Conservation (phyloP, 106 monocot species). For the Allium fistulosum region DNA sequence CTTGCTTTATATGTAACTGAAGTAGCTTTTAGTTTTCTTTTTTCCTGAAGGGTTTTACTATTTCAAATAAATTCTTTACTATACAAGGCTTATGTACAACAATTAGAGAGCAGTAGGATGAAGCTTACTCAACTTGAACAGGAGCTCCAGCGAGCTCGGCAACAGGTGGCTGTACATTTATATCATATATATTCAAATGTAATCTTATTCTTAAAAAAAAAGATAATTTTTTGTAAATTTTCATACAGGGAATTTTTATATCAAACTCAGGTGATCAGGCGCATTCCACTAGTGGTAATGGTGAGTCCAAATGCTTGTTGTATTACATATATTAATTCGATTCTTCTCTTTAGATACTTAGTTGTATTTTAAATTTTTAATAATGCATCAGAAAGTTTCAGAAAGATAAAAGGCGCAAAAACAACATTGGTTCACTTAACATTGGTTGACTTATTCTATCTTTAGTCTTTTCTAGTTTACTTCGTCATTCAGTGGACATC, state of each 20-base stretch:
- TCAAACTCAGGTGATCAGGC: constrained; percentile 66
- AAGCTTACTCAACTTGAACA: constrained; percentile 74
- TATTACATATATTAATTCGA: no score
- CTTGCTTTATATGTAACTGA: neutral
- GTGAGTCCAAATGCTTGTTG: constrained; percentile 17
- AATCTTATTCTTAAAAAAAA: neutral
- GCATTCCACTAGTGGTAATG: constrained; percentile 57
- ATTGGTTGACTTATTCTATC: no score
- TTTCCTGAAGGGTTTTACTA: neutral
- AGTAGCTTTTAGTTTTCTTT: neutral
- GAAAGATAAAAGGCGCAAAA: no score
- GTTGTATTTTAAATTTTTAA: no score
- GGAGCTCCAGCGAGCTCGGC: constrained; percentile 72
- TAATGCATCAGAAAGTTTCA: no score
- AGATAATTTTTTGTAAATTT: neutral
- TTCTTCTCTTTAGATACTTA: no score
- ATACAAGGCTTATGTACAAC: constrained; percentile 76
- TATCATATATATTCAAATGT: no score
- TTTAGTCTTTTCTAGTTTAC: no score
- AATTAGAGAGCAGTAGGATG: constrained; percentile 65
- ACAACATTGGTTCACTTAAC: no score
- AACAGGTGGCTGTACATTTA: constrained; percentile 26
- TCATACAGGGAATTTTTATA: constrained; percentile 66
- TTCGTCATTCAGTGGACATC: no score
- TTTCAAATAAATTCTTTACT: neutral